These are phyloP conservation scores for Bipolaris zeicola DNA, from an alignment of 2,329 filamentous ascomycete species.

Conservation along the genomic window DNA sequence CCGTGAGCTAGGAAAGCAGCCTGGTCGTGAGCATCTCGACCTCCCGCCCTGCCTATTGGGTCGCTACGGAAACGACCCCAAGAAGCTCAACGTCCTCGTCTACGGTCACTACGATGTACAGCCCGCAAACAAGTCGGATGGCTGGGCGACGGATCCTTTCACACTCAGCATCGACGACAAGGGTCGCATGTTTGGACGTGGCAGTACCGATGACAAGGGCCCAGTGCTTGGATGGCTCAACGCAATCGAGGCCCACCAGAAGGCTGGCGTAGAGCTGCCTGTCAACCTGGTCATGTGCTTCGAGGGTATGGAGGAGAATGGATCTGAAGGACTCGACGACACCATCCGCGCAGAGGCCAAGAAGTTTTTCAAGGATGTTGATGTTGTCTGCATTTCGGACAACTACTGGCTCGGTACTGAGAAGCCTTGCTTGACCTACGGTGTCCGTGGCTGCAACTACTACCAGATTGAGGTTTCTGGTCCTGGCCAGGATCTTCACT, in stretches of 20 bases:
- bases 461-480: constrained; percentile 91
- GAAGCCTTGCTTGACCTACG: constrained; percentile 97
- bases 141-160: constrained; percentile 96
- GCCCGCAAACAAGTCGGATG: constrained; percentile 88
- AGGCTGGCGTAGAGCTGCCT: constrained; percentile 90
- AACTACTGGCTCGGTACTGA: constrained; percentile 99
- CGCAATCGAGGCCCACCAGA: constrained; percentile 96
- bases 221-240: constrained; percentile 97
- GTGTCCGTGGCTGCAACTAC: constrained; percentile 96
- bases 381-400: constrained; percentile 97
- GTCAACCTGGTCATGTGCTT: constrained; percentile 99
- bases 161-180: constrained; percentile 85
- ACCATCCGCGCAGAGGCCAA: constrained; percentile 90
- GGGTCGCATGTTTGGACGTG: constrained; percentile 94
- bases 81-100: constrained; percentile 92
- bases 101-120: constrained; percentile 99
- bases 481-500: constrained; percentile 92
- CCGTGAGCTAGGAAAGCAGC: constrained; percentile 87
- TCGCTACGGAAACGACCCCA: constrained; percentile 88
- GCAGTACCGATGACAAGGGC: constrained; percentile 96
- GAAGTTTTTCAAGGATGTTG: constrained; percentile 92
- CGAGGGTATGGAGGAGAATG: constrained; percentile 99
- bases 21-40: constrained; percentile 85
- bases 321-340: constrained; percentile 93
- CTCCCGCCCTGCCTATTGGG: constrained; percentile 91